These are phyloP conservation scores for Neurospora crassa DNA, from an alignment of 2,329 filamentous ascomycete species.

Conservation along the genomic window DNA sequence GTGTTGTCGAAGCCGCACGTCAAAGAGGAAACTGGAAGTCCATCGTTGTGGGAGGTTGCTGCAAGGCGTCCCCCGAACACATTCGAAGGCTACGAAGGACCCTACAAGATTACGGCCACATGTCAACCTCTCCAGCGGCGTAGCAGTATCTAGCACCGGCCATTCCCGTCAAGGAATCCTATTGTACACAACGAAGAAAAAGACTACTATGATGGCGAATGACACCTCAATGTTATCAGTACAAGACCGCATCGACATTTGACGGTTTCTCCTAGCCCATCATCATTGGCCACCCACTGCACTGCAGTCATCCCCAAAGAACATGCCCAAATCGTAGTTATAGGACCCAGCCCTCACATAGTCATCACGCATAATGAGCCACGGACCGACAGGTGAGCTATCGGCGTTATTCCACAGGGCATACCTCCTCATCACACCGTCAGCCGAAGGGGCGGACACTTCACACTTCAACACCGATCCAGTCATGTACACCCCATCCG, in stretches of 20 bases:
- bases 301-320: background rate
- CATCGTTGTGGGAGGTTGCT: constrained; percentile 45
- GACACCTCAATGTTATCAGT: background rate
- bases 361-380: background rate
- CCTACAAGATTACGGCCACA: background rate
- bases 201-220: background rate
- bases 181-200: background rate
- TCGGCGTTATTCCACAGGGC: background rate
- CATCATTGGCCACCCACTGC: background rate
- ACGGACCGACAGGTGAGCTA: background rate
- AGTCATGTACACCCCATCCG: background rate
- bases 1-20: constrained; percentile 29
- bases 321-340: background rate
- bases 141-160: background rate
- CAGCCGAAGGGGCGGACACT: background rate
- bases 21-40: constrained; percentile 31
- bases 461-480: background rate
- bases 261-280: background rate
- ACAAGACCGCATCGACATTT: background rate
- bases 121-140: background rate
- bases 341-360: background rate
- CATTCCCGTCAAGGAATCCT: background rate
- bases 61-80: constrained; percentile 32
- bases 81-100: constrained; percentile 12
- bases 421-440: background rate